phyloP scores from a whole-genome alignment of 2,329 filamentous ascomycete genomes.

The Aureobasidium sp. region DNA sequence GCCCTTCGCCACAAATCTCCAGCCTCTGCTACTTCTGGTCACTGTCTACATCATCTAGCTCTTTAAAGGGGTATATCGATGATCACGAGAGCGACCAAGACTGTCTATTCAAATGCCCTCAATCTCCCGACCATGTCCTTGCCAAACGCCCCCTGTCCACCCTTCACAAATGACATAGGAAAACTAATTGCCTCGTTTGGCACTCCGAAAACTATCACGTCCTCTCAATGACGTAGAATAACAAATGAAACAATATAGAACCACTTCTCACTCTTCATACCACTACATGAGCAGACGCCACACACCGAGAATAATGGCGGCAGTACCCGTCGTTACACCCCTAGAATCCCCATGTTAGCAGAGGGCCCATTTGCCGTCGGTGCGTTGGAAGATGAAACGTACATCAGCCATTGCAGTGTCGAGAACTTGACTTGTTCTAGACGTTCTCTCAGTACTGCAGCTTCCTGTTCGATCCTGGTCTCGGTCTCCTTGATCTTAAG shows the following conservation, averaged over 20 bases:
- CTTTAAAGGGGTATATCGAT: not conserved
- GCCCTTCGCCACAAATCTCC: not conserved
- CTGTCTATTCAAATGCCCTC: constrained; percentile 2
- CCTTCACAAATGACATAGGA: not conserved
- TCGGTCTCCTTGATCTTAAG: constrained; percentile 99
- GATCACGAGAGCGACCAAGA: not conserved
- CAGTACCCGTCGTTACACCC: constrained; percentile 58
- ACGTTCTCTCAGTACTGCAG: constrained; percentile 79
- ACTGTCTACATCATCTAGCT: not conserved
- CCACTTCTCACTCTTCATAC: not conserved
- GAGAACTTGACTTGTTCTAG: constrained; percentile 97
- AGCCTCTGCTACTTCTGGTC: not conserved
- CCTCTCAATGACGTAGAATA: not conserved
- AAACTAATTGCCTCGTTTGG: not conserved
- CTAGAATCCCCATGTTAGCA: constrained; percentile 23
- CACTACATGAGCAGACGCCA: constrained; percentile 55
- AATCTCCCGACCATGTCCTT: not conserved
- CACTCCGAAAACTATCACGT: not conserved
- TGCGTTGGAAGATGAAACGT: constrained; percentile 37
- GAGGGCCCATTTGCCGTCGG: not conserved
- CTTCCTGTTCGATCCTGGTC: constrained; percentile 96
- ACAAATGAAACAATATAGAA: constrained; percentile 1
- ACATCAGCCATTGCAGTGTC: constrained; percentile 97
- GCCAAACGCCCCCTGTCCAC: not conserved
- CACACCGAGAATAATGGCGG: constrained; percentile 57